Base-by-base conservation (phyloP, 768 basidiomycete genomes). In the Suillus paluster region DNA sequence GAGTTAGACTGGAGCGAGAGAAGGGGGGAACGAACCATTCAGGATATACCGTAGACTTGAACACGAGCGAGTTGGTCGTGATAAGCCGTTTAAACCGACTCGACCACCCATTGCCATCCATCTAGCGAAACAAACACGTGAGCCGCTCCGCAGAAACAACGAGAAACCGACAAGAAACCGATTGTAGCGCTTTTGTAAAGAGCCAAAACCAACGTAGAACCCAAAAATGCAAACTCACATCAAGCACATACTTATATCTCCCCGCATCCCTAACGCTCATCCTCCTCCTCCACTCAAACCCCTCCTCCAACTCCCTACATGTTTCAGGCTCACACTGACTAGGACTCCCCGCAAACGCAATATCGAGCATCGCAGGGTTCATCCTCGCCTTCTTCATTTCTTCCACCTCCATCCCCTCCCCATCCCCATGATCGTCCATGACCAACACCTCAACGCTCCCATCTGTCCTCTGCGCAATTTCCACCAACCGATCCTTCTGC, bases 1-100 rank as follows among this genome's bases (percentile, higher is more conserved):
- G 30, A 30, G 30, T 30, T 30, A 30, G 30, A 30, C 30, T 30
- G 4, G 30, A 6, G 30, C 36, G 15, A 45, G 36, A 57, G 9
- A 44, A n/a, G n/a, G 8, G 15, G 23, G 19, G 30, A 46, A 58
- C 55, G 17, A 69, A 84, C 88, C 88, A 89, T 76, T 88, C 88
- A 2, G 87, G 87, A 70, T 86, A 88, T 62, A 88, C 81, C 1
- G 86, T 88, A 41, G 84, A 79, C 66, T 89, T 88, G 76, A 89
- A 82, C 3, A 89, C 79, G 3, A 86, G 70, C 3, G 86, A 78
- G 36, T 85, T 85, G 12, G 83, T 79, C 1, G 83, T 84, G 15
- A 88, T 79, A 5, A 89, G 74, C 5, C 86, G 75, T 63, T 86
- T 85, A 69, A 88, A 89, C 2, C 86, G 79, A 33, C 82, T 79